A percentile compares a stretch with the other conserved stretches of the same genome.
These are phyloP conservation scores for Zymoseptoria tritici DNA, from an alignment of 2,329 filamentous ascomycete genomes.

Conservation along the genomic window DNA sequence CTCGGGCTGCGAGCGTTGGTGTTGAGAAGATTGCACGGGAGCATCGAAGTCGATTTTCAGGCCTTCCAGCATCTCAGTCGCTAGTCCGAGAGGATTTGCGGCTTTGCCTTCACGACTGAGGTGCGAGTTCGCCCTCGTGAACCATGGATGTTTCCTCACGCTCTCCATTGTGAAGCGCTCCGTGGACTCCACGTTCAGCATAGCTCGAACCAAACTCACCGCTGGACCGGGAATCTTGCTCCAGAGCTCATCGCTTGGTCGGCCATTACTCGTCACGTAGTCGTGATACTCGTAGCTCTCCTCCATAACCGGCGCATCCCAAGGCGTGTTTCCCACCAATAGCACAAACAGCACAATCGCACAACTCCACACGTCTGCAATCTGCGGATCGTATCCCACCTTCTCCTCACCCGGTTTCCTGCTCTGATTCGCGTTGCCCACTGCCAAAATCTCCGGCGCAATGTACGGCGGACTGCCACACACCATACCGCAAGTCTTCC, in stretches of 20 bases:
- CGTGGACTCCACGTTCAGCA: constrained; percentile 73
- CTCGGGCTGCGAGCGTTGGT: constrained; percentile 26
- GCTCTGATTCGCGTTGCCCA: constrained; percentile 41
- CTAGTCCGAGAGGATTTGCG: constrained; percentile 71
- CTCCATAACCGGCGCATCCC: constrained; percentile 76
- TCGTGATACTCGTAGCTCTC: constrained; percentile 87
- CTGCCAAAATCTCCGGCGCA: constrained; percentile 73
- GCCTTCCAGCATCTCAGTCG: constrained; percentile 90
- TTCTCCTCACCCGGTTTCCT: constrained; percentile 41
- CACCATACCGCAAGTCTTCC: constrained; percentile 77
- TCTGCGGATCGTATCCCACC: constrained; percentile 63
- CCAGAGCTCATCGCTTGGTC: constrained; percentile 78
- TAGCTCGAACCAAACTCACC: constrained; percentile 77
- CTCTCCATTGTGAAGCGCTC: constrained; percentile 79
- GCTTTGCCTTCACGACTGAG: constrained; percentile 67
- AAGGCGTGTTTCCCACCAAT: constrained; percentile 91
- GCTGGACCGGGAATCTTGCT: constrained; percentile 64
- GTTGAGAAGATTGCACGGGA: constrained; percentile 49
- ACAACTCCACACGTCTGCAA: constrained; percentile 93
- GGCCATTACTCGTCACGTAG: constrained; percentile 72
- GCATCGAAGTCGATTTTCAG: constrained; percentile 81
- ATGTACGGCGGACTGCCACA: constrained; percentile 97
- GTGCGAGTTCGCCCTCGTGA: constrained; percentile 72
- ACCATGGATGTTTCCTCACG: constrained; percentile 91
- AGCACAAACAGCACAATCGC: constrained; percentile 97